Evolutionary conservation across 169 alveolate genomes (phyloP).

Genomic region (Plasmodium malariae): DNA sequence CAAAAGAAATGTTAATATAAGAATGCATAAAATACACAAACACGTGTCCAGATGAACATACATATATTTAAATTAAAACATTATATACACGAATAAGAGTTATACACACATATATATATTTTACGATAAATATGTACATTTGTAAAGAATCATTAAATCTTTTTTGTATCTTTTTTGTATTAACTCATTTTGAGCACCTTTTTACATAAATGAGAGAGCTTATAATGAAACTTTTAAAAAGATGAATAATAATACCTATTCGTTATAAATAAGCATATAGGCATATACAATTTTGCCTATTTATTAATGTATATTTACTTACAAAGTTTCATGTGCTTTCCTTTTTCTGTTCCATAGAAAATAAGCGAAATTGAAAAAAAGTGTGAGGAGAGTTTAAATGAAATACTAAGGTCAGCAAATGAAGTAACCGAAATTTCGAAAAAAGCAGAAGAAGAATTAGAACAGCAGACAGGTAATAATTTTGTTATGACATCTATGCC

Average conservation of each 20-base stretch:
- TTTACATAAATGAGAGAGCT: no score
- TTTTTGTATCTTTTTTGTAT: background rate
- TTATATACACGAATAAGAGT: no score
- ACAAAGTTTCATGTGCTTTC: background rate
- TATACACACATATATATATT: no score
- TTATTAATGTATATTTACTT: background rate
- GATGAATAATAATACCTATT: no score
- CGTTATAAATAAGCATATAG: no score
- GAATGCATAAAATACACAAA: slow-evolving; percentile 14
- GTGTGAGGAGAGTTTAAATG: slow-evolving; percentile 77
- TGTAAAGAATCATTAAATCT: no score
- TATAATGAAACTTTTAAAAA: no score
- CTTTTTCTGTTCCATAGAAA: slow-evolving; percentile 26
- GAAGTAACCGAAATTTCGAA: slow-evolving; percentile 75
- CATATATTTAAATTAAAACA: background rate
- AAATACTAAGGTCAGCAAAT: slow-evolving; percentile 74
- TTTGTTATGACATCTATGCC: background rate
- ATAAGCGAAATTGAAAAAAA: slow-evolving; percentile 74
- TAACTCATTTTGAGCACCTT: no score
- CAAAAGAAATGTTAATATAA: slow-evolving; percentile 52
- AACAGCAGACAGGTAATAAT: slow-evolving; percentile 71
- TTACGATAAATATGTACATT: no score
- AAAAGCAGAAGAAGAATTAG: slow-evolving; percentile 76
- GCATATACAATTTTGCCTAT: background rate
- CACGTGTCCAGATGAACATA: slow-evolving; percentile 12